Percentiles rank a stretch among this genome's conserved stretches.
phyloP scores from a whole-genome alignment of 768 basidiomycete species.

The Mycena rebaudengoi region DNA sequence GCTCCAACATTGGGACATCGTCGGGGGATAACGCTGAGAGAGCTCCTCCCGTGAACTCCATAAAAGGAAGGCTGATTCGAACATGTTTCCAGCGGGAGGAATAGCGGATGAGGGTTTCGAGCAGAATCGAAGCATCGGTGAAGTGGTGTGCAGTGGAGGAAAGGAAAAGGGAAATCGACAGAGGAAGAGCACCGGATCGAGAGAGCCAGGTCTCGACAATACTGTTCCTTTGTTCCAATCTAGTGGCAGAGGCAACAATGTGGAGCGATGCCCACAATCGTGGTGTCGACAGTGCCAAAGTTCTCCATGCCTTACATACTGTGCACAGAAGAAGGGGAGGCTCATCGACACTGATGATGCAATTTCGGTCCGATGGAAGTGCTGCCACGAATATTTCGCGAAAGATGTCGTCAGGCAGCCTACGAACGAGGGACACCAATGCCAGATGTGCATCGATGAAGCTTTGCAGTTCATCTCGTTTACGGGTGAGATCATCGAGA shows the following conservation, averaged over 20 bases:
- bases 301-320: slow-evolving; percentile 32
- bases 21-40: too few species aligned
- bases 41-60: too few species aligned
- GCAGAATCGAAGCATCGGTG: not conserved
- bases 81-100: not conserved
- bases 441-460: slow-evolving; percentile 11
- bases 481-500: too few species aligned
- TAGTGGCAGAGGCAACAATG: not conserved
- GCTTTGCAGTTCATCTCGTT: too few species aligned
- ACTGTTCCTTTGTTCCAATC: not conserved
- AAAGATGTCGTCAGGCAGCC: slow-evolving; percentile 2
- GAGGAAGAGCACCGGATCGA: not conserved
- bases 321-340: slow-evolving; percentile 31
- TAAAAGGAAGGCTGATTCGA: too few species aligned
- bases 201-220: not conserved
- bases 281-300: slow-evolving; percentile 30
- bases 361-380: slow-evolving; percentile 26
- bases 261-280: slow-evolving; percentile 34
- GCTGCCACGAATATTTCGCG: slow-evolving; percentile 16
- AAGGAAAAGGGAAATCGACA: not conserved
- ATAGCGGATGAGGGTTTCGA: not conserved
- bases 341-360: slow-evolving; percentile 17
- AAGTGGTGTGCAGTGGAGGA: not conserved
- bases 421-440: not conserved
- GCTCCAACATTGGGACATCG: not conserved